Conservation (phyloP, 208 protist species). For the Crithidia fasciculata region DNA sequence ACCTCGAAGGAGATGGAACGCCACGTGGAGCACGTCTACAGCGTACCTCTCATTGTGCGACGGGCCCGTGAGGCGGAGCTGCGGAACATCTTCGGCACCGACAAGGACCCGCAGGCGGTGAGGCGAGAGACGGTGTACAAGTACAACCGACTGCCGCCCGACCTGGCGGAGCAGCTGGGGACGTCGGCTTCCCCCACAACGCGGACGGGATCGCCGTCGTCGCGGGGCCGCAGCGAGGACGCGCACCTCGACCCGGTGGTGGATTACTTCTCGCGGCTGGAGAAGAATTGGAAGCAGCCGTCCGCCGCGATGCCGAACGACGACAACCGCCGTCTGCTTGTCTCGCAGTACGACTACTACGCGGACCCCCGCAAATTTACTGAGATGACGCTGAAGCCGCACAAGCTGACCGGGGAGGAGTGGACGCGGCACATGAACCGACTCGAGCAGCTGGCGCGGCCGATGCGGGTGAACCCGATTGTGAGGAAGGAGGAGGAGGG, state of each 20-base stretch:
- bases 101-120: constrained; percentile 26
- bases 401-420: constrained; percentile 25
- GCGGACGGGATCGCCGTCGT: constrained; percentile 12
- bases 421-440: constrained; percentile 36
- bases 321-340: constrained; percentile 57
- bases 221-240: constrained; percentile 12
- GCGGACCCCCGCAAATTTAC: constrained; percentile 39
- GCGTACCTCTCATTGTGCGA: constrained; percentile 52
- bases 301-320: constrained; percentile 53
- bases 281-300: constrained; percentile 63
- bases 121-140: constrained; percentile 31
- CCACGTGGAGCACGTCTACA: constrained; percentile 78
- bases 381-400: constrained; percentile 29
- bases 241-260: constrained; percentile 15
- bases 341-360: constrained; percentile 63
- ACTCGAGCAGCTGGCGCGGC: constrained; percentile 52
- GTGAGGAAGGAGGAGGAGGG: constrained; percentile 39
- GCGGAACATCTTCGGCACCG: constrained; percentile 42
- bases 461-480: constrained; percentile 49
- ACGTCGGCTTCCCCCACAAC: constrained; percentile 5
- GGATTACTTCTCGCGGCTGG: constrained; percentile 30
- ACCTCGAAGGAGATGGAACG: constrained; percentile 35
- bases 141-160: constrained; percentile 24
- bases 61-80: constrained; percentile 42
- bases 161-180: constrained; percentile 9